A percentile compares a stretch with the other conserved stretches of the same genome.
Conservation (phyloP, 177 flowering plant species). For the Vitis hybrid region DNA sequence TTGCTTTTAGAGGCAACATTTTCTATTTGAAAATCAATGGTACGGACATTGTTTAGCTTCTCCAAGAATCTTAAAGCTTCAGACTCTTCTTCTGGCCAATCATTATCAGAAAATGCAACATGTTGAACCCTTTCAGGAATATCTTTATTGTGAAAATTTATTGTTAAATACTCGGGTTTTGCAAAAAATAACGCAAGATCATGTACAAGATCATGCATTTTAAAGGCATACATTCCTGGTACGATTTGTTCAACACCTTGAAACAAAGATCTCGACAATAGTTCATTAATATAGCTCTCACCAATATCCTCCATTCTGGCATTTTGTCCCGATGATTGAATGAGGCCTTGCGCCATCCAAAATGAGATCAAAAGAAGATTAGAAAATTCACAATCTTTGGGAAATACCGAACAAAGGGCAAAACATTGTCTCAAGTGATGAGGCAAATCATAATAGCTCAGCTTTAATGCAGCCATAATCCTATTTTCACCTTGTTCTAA, state of each 20-base stretch:
- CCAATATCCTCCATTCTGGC: conserved; percentile 2
- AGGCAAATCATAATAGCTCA: conserved; percentile 4
- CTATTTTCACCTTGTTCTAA: neutral
- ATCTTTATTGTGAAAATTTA: no score
- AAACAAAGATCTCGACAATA: conserved; percentile 4
- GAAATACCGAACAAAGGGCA: neutral
- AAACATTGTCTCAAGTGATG: neutral
- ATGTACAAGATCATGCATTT: conserved; percentile 18
- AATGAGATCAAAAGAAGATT: no score
- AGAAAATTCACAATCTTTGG: neutral
- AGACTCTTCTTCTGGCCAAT: neutral
- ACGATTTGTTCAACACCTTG: neutral
- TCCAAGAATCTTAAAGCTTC: neutral
- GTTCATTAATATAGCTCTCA: neutral
- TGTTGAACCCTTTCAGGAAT: neutral
- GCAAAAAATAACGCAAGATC: conserved; percentile 9
- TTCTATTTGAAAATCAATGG: neutral
- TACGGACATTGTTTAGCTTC: neutral
- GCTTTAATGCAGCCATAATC: neutral
- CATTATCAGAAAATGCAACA: neutral
- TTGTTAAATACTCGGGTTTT: neutral
- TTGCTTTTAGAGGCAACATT: neutral
- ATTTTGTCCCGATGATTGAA: neutral
- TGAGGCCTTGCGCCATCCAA: conserved; percentile 8
- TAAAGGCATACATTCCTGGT: rapidly evolving